Percentiles rank a stretch among this genome's conserved stretches.
Evolutionary conservation across 1,139 yeast genomes (phyloP).

Genomic region (Yamadazyma diospyri): DNA sequence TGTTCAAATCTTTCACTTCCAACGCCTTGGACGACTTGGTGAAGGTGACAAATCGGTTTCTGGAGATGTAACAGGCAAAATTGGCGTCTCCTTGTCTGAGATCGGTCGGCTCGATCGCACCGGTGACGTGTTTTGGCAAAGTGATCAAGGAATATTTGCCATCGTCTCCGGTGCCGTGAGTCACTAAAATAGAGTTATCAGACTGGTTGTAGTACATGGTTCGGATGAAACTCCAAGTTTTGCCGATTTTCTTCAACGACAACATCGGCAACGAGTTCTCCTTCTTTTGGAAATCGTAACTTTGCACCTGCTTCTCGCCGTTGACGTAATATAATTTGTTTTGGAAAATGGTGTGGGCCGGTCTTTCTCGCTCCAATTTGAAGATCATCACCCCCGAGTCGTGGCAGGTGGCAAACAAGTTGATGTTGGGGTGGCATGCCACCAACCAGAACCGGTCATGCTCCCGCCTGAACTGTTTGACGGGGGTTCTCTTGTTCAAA

Average conservation of each 20-base stretch:
- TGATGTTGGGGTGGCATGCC: slow-evolving; percentile 84
- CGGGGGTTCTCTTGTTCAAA: slow-evolving; percentile 86
- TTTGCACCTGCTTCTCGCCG: slow-evolving; percentile 82
- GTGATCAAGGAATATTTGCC: slow-evolving; percentile 69
- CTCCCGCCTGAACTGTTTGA: slow-evolving; percentile 92
- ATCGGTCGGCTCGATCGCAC: slow-evolving; percentile 87
- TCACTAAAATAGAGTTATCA: slow-evolving; percentile 81
- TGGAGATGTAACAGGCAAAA: slow-evolving; percentile 85
- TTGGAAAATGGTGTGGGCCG: slow-evolving; percentile 76
- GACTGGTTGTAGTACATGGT: slow-evolving; percentile 88
- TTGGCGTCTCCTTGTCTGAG: slow-evolving; percentile 78
- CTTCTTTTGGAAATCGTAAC: slow-evolving; percentile 60
- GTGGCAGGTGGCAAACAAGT: slow-evolving; percentile 94
- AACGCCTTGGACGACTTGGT: slow-evolving; percentile 60
- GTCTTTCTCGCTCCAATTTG: slow-evolving; percentile 96
- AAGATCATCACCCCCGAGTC: slow-evolving; percentile 98
- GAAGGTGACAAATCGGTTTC: slow-evolving; percentile 89
- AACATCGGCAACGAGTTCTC: slow-evolving; percentile 75
- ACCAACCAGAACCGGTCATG: slow-evolving; percentile 93
- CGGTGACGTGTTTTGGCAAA: slow-evolving; percentile 84
- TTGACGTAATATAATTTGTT: slow-evolving; percentile 72
- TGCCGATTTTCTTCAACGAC: slow-evolving; percentile 80
- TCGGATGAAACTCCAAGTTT: slow-evolving; percentile 82
- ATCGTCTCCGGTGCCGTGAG: slow-evolving; percentile 67
- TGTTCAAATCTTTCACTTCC: slow-evolving; percentile 80